phyloP scores from a whole-genome alignment of 2,329 filamentous ascomycete species.

The Stemphylium beticola region DNA sequence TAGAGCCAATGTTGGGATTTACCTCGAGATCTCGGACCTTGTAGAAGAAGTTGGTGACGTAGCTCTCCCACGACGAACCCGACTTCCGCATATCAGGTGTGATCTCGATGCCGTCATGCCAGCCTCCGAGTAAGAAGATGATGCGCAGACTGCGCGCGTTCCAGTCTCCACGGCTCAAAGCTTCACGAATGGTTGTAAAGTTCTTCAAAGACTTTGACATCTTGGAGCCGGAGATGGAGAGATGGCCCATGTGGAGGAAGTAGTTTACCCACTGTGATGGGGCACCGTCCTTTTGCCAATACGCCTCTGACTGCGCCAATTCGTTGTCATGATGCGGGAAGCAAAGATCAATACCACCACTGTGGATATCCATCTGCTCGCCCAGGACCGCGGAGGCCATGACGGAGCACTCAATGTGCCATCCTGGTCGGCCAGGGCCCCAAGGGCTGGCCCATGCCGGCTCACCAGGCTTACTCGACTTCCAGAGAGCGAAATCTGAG shows the following conservation, averaged over 20 bases:
- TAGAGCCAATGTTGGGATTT: conserved; percentile 39
- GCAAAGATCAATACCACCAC: conserved; percentile 88
- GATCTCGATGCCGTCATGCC: conserved; percentile 92
- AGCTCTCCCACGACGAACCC: conserved; percentile 79
- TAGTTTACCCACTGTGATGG: conserved; percentile 85
- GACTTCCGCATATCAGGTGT: conserved; percentile 79
- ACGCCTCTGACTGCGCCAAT: conserved; percentile 87
- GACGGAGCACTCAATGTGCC: conserved; percentile 96
- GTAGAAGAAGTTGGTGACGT: conserved; percentile 73
- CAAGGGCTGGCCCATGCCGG: conserved; percentile 88
- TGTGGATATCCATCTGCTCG: conserved; percentile 87
- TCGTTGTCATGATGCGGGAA: conserved; percentile 83
- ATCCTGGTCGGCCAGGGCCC: conserved; percentile 87
- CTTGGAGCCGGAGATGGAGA: conserved; percentile 87
- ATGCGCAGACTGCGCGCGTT: conserved; percentile 81
- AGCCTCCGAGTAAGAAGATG: conserved; percentile 84
- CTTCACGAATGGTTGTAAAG: conserved; percentile 90
- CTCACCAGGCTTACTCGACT: conserved; percentile 88
- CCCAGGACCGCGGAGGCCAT: conserved; percentile 94
- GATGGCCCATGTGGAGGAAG: conserved; percentile 93
- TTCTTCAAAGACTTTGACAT: conserved; percentile 98
- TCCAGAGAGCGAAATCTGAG: conserved; percentile 93
- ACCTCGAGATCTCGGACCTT: conserved; percentile 60
- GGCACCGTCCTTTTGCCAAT: conserved; percentile 61
- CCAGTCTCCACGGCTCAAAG: conserved; percentile 71